phyloP scores from a whole-genome alignment of 257 asterid genomes.

The Penstemon davidsonii region DNA sequence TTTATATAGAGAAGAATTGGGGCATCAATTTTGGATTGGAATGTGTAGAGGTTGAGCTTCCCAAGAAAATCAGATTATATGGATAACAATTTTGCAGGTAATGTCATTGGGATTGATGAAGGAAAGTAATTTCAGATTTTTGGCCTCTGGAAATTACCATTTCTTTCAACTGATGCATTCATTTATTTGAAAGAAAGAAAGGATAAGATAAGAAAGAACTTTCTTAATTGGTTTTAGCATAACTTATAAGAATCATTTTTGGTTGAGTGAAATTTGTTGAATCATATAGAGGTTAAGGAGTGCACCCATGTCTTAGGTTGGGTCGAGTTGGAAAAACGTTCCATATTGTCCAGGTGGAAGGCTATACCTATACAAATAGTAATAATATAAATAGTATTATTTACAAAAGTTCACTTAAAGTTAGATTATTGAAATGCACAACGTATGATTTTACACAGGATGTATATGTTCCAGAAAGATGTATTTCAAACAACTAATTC shows the following conservation, averaged over 20 bases:
- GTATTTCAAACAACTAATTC: background rate
- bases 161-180: background rate
- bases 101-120: conserved; percentile 33
- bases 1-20: conserved; percentile 34
- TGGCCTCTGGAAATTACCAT: background rate
- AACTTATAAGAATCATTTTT: background rate
- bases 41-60: conserved; percentile 38
- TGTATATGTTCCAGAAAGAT: background rate
- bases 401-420: background rate
- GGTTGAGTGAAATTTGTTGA: too few species aligned
- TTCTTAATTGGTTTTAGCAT: background rate
- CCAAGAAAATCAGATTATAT: conserved; percentile 31
- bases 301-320: too few species aligned
- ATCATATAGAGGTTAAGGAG: too few species aligned
- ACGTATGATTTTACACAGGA: background rate
- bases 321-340: too few species aligned
- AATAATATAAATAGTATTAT: too few species aligned
- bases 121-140: background rate
- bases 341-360: too few species aligned
- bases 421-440: background rate
- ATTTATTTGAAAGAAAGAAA: background rate
- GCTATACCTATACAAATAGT: background rate
- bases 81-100: conserved; percentile 40
- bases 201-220: background rate
- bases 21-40: conserved; percentile 31